A percentile compares a stretch with the other conserved stretches of the same genome.
Conservation (phyloP, 2,329 filamentous ascomycete species). For the Alternaria triticina region DNA sequence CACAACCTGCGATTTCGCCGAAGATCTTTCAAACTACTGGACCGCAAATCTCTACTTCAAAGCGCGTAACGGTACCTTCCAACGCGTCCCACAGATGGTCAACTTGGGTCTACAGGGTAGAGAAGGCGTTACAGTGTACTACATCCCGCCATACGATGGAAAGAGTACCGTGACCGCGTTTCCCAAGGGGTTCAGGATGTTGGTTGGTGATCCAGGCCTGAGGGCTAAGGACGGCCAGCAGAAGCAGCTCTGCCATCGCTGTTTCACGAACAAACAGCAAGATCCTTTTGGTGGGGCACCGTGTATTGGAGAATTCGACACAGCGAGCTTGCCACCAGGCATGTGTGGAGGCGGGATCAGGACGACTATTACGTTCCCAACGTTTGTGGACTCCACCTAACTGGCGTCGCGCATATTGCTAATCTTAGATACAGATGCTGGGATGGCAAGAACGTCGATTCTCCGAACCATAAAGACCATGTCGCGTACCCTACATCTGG, state of each 20-base stretch:
- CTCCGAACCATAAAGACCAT: slow-evolving; percentile 62
- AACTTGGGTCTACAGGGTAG: slow-evolving; percentile 30
- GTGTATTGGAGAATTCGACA: slow-evolving; percentile 40
- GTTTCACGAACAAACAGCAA: slow-evolving; percentile 53
- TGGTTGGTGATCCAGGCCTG: slow-evolving; percentile 31
- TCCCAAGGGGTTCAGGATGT: slow-evolving; percentile 36
- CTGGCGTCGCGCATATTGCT: background rate
- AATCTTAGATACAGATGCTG: slow-evolving; percentile 40
- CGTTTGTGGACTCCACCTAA: slow-evolving; percentile 13
- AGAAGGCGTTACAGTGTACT: slow-evolving; percentile 40
- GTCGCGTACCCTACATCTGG: slow-evolving; percentile 42
- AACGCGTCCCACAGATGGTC: slow-evolving; percentile 38
- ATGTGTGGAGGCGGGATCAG: slow-evolving; percentile 51
- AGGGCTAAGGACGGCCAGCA: slow-evolving; percentile 25
- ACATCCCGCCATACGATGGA: slow-evolving; percentile 40
- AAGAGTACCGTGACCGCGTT: slow-evolving; percentile 46
- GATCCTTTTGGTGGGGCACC: slow-evolving; percentile 47
- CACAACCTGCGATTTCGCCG: slow-evolving; percentile 32
- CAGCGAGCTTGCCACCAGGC: slow-evolving; percentile 30
- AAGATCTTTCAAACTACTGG: slow-evolving; percentile 34
- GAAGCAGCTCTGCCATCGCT: slow-evolving; percentile 53
- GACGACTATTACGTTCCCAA: slow-evolving; percentile 57
- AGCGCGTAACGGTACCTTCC: slow-evolving; percentile 35
- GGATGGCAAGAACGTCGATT: slow-evolving; percentile 59
- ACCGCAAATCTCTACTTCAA: slow-evolving; percentile 38